A percentile compares a stretch with the other conserved stretches of the same genome.
phyloP scores from a whole-genome alignment of 176 grass and related monocot genomes.

The Rhynchospora breviuscula region DNA sequence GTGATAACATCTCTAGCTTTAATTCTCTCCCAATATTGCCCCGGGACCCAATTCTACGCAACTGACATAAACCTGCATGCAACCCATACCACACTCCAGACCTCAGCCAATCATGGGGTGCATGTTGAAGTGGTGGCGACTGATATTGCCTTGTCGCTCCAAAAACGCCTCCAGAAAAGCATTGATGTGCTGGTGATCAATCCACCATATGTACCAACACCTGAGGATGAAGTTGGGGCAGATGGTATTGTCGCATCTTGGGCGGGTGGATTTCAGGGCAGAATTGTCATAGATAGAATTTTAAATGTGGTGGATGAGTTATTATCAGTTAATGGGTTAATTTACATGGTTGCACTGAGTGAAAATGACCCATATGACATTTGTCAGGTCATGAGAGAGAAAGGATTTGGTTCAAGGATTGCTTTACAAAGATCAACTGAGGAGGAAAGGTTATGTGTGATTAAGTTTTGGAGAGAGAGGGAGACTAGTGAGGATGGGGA shows the following conservation, averaged over 20 bases:
- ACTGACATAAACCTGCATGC: constrained; percentile 87
- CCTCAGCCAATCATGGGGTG: constrained; percentile 68
- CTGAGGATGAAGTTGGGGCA: constrained; percentile 70
- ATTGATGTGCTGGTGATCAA: constrained; percentile 88
- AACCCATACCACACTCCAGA: constrained; percentile 56
- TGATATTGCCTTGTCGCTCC: constrained; percentile 72
- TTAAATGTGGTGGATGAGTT: constrained; percentile 60
- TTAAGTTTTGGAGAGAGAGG: constrained; percentile 78
- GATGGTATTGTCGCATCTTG: constrained; percentile 82
- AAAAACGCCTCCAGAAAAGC: constrained; percentile 54
- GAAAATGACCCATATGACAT: constrained; percentile 82
- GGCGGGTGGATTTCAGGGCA: constrained; percentile 80
- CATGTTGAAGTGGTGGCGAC: constrained; percentile 68
- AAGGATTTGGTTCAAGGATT: constrained; percentile 71
- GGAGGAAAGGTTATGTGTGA: constrained; percentile 86
- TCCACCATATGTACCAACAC: constrained; percentile 92
- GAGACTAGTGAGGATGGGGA: constrained; percentile 8
- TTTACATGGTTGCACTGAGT: constrained; percentile 80
- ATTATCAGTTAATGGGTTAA: constrained; percentile 66
- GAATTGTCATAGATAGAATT: constrained; percentile 81
- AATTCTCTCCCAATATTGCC: constrained; percentile 62
- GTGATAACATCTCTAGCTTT: constrained; percentile 87
- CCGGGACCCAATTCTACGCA: constrained; percentile 66
- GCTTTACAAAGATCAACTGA: constrained; percentile 89
- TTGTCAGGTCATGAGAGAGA: constrained; percentile 69